A percentile compares a stretch with the other conserved stretches of the same genome.
Evolutionary conservation across 768 basidiomycete species (phyloP).

Genomic region (Rhodotorula babjevae): DNA sequence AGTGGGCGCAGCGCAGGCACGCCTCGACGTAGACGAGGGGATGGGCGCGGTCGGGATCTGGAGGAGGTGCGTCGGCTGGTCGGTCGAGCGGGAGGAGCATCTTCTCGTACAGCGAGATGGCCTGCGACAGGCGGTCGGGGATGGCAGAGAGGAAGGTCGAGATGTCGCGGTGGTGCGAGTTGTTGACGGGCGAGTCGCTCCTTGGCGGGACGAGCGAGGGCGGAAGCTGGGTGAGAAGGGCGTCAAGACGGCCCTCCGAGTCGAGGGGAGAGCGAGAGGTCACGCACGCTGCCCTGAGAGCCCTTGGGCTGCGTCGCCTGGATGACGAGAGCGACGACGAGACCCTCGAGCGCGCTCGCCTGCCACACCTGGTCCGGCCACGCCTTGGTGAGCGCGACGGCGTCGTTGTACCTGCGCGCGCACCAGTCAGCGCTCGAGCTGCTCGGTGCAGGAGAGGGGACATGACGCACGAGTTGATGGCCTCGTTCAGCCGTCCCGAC

Average conservation of each 20-base stretch:
- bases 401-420: constrained; percentile 71
- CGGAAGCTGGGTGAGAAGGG: constrained; percentile 51
- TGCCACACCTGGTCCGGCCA: constrained; percentile 81
- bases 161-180: constrained; percentile 9
- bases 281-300: constrained; percentile 29
- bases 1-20: constrained; percentile 66
- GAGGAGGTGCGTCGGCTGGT: constrained; percentile 55
- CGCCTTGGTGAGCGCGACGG: constrained; percentile 67
- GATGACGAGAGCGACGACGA: constrained; percentile 70
- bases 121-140: constrained; percentile 39
- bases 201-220: constrained; percentile 49
- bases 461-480: constrained; percentile 66
- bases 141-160: constrained; percentile 38
- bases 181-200: constrained; percentile 15
- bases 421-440: constrained; percentile 9
- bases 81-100: constrained; percentile 45
- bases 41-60: constrained; percentile 45
- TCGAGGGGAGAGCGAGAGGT: constrained; percentile 2
- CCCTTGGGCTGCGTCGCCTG: constrained; percentile 53
- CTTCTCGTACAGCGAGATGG: constrained; percentile 36
- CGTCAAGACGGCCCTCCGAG: background rate
- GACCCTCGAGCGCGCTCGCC: constrained; percentile 77
- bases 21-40: constrained; percentile 64
- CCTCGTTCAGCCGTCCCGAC: constrained; percentile 77
- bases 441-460: constrained; percentile 29